Percentiles rank a stretch among this genome's conserved stretches.
These are phyloP conservation scores for Posidonia oceanica DNA, from an alignment of 116 monocot species.

Conservation along the genomic window DNA sequence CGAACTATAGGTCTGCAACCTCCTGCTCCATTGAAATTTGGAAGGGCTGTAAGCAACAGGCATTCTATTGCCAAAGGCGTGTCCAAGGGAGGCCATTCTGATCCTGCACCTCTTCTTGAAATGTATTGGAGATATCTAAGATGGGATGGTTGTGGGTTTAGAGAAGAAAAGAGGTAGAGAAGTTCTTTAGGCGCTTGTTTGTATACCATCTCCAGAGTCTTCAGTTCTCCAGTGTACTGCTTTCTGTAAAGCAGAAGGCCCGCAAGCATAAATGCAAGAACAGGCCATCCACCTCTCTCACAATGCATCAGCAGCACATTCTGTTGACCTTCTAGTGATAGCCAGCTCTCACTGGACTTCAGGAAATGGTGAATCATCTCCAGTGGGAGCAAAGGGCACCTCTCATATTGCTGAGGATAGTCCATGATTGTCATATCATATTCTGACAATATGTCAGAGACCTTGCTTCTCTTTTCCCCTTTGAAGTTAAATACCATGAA, in stretches of 20 bases:
- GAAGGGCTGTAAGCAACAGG: slow-evolving; percentile 52
- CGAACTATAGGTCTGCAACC: slow-evolving; percentile 71
- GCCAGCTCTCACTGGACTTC: slow-evolving; percentile 70
- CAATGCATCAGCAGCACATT: slow-evolving; percentile 85
- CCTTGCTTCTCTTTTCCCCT: slow-evolving; percentile 33
- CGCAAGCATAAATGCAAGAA: slow-evolving; percentile 91
- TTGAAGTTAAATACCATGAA: slow-evolving; percentile 74
- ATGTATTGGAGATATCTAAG: slow-evolving; percentile 92
- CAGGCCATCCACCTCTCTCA: slow-evolving; percentile 84
- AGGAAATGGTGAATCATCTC: slow-evolving; percentile 76
- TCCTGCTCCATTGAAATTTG: slow-evolving; percentile 57
- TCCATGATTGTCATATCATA: slow-evolving; percentile 64
- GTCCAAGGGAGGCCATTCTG: slow-evolving; percentile 41
- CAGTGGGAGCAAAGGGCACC: slow-evolving; percentile 77
- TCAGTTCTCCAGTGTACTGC: slow-evolving; percentile 78
- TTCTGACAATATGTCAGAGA: slow-evolving; percentile 42
- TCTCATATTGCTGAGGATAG: slow-evolving; percentile 59
- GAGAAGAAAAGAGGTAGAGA: slow-evolving; percentile 39
- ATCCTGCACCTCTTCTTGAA: slow-evolving; percentile 28
- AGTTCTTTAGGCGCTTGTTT: slow-evolving; percentile 85
- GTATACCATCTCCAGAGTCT: slow-evolving; percentile 90
- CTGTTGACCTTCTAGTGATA: slow-evolving; percentile 51
- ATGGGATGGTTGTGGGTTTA: slow-evolving; percentile 85
- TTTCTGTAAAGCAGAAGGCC: slow-evolving; percentile 83
- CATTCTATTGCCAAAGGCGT: slow-evolving; percentile 57